Evolutionary conservation across 352 stramenopile genomes (phyloP), one percentile per base, ranked within the genome.

Genomic region (Blastocystis sp.): DNA sequence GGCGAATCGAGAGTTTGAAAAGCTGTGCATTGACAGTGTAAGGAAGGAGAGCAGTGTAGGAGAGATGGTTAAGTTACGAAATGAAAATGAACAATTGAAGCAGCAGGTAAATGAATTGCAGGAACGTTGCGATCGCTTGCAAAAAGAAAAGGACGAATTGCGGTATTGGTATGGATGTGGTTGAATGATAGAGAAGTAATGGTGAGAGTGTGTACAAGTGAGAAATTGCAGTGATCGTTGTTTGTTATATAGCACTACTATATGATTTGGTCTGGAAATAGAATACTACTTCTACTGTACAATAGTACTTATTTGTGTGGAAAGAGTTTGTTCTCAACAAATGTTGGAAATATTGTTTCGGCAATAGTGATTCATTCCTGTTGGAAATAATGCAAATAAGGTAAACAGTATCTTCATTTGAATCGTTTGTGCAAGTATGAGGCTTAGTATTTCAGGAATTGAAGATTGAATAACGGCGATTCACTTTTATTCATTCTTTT

Each of bases 1-100:
- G 26, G 73, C 73, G 1, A 84, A 84, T 69, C 73, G 73, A 15
- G 73, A 84, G 56, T 84, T 84, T 43, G 73, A 84, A 43, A 59
- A 63, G 47, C 56, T 84, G 56, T 84, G 73, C 56, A 26, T 84
- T 5, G 54, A 61, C 13, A 64, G 47, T 26, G 26, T 84, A 26
- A 15, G 8, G 62, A 20, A 37, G 29, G 62, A 73, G 29, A 66
- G 18, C 3, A 41, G 37, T 34, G 26, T n/a, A 5, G 66, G 39
- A 5, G 56, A 84, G 9, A 23, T 61, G 47, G 47, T 45, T 20
- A 23, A 68, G 73, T 29, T 84, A 13, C 29, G 41, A 11, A 66
- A 84, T 23, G 73, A 84, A 34, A 84, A 84, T 41, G 39, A 54
- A 53, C 20, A 5, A 45, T 45, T 84, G 50, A 41, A 68, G 53